Percentiles rank a stretch among this genome's conserved stretches.
These are phyloP conservation scores for Acmispon strigosus DNA, from an alignment of 306 rosid genomes.

Conservation along the genomic window DNA sequence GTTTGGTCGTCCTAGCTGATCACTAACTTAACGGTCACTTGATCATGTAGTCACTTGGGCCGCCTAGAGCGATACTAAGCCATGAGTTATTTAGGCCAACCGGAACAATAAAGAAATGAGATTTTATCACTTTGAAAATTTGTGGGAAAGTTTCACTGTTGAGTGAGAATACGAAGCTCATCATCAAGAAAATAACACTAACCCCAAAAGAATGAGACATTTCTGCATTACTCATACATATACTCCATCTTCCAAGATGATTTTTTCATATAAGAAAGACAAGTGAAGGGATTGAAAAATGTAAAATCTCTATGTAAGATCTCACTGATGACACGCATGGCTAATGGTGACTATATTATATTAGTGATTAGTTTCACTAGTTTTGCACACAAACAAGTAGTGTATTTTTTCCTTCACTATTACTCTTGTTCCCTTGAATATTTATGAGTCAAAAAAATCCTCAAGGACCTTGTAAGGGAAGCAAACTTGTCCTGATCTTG, in stretches of 20 bases:
- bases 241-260: background rate
- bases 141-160: too few species aligned
- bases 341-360: background rate
- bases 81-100: too few species aligned
- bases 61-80: too few species aligned
- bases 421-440: constrained; percentile 23
- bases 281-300: background rate
- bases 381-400: constrained; percentile 11
- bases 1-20: too few species aligned
- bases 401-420: constrained; percentile 9
- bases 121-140: too few species aligned
- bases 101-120: too few species aligned
- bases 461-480: constrained; percentile 26
- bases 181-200: too few species aligned
- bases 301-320: background rate
- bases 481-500: constrained; percentile 28
- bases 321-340: background rate
- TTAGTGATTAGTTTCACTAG: background rate
- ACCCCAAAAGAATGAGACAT: too few species aligned
- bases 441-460: background rate
- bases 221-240: background rate
- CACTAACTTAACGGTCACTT: too few species aligned
- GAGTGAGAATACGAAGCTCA: too few species aligned
- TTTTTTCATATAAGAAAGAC: background rate
- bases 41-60: too few species aligned